Base-by-base conservation (phyloP, 495 filamentous ascomycete genomes). In the Articulospora tetracladia region DNA sequence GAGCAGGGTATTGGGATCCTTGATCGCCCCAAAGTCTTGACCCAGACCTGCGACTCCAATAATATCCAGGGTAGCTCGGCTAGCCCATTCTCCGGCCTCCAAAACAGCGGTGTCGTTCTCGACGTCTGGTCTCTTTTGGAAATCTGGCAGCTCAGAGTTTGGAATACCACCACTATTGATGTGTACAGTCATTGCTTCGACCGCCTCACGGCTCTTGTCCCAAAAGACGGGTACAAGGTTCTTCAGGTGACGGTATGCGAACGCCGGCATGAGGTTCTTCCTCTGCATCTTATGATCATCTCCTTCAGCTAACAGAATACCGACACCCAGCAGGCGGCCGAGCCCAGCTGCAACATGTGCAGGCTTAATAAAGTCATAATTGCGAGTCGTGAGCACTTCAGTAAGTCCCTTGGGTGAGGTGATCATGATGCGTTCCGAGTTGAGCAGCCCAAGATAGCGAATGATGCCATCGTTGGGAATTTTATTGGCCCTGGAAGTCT, bases 381-480 rank as follows among this genome's bases (percentile, higher is more conserved):
- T 86, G 62, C 87, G 88, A 36, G 83, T 86, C 15, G 81, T 77
- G 1, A 89, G 74, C 8, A 91, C 74, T 63, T 93, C 89, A 6
- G 79, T 76, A 12, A 92, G 70, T 0, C 79, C 82, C 66, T 91
- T 88, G 2, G 90, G 80, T 6, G 73, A 81, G 0, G 83, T 87
- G 23, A 87, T 61, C 1, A 93, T 63, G 3, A 96, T 65, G 41
- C 91, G 79, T 67, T 96, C 90, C 6, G 76, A 58, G 66, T 95
- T 93, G 60, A 87, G 84, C 4, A 86, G 55, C 17, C 79, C 81
- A 13, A 82, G 76, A 69, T 96, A 93, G 27, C 86, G 81, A 49
- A 98, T 89, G n/a, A 97, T 69, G 10, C 93, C 93, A 72, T 93
- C 82, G 62, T 97, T 93, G n/a, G 90, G 89, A 28, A 96, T 76